Evolutionary conservation across 768 basidiomycete genomes (phyloP), one percentile per base, ranked within the genome.

Genomic region (Mycena sanguinolenta): DNA sequence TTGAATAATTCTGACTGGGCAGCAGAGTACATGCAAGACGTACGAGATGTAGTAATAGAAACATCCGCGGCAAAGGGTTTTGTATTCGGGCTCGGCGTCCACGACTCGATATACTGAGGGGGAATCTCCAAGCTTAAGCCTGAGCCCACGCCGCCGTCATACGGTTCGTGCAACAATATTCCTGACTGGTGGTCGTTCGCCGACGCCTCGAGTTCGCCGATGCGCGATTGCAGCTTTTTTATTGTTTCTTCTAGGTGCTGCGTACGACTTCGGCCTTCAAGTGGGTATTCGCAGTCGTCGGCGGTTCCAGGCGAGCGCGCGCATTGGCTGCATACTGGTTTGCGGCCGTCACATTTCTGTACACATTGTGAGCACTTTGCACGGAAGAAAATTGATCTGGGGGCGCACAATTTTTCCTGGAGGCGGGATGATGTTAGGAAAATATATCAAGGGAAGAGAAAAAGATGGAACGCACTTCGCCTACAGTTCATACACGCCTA

Each of bases 231-330:
- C 14, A 90, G 75, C 17, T 83, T 79, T 0, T 81, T 77, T 13
- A 90, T 79, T 7, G 85, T 79, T 27, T 85, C 83, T 73, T 89
- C 87, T 6, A 90, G 75, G 0, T 82, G 72, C 71, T 89, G 79
- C 0, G 84, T 85, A 12, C 79, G 81, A 0, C 87, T 82, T 17
- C 82, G 82, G 19, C 84, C 84, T 14, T 76, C 77, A 5, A 81
- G 85, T 3, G 84, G 84, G 73, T 89, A 90, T 78, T 90, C 89
- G 70, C 89, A 90, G 65, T 90, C 89, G 2, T 85, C 85, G 2
- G 79, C 79, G 4, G 76, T 77, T 8, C 84, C 80, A 34, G 83
- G 80, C 0, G 84, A 83, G 2, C 84, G 77, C 14, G 79, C 59
- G 72, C 89, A 90, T 62, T 86, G 89, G 9, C 83, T 81, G 70